phyloP scores from a whole-genome alignment of 2,329 filamentous ascomycete species.

The Ceratocystiopsis brevicomis region DNA sequence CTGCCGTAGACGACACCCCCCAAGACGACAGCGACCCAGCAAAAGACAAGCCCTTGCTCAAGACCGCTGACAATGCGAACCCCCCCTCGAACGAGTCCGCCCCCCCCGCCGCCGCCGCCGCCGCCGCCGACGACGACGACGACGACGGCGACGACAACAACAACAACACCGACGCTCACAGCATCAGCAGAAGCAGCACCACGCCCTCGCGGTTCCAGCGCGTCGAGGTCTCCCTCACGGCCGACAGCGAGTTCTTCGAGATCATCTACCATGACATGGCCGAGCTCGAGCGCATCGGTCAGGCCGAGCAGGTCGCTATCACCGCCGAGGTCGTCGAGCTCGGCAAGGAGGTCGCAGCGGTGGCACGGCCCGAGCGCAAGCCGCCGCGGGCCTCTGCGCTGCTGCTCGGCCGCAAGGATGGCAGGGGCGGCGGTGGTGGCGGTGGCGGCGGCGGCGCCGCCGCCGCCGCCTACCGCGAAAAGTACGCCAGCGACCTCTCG shows the following conservation, averaged over 20 bases:
- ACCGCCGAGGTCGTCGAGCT: slow-evolving; percentile 43
- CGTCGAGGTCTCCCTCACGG: slow-evolving; percentile 59
- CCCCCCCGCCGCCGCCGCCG: no score
- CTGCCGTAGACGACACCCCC: not conserved
- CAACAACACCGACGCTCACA: not conserved
- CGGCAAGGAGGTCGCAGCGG: slow-evolving; percentile 41
- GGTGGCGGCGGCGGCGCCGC: slow-evolving; percentile 39
- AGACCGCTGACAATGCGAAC: not conserved
- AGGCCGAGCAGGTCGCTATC: slow-evolving; percentile 44
- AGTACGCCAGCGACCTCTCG: slow-evolving; percentile 38
- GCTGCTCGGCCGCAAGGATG: slow-evolving; percentile 8
- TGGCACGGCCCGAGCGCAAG: slow-evolving; percentile 36
- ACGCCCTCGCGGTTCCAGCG: slow-evolving; percentile 12
- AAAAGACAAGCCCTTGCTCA: not conserved
- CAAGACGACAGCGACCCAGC: no score
- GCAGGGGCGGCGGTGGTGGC: slow-evolving; percentile 44
- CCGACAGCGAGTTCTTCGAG: slow-evolving; percentile 64
- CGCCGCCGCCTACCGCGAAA: slow-evolving; percentile 14
- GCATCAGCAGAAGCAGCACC: not conserved
- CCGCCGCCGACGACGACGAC: no score
- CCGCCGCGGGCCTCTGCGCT: not conserved
- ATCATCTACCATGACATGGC: slow-evolving; percentile 54
- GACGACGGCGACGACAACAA: no score
- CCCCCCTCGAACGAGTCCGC: no score
- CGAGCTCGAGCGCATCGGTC: slow-evolving; percentile 48